Evolutionary conservation across 495 filamentous ascomycete species (phyloP).

Genomic region (Beverwykella pulmonaria): DNA sequence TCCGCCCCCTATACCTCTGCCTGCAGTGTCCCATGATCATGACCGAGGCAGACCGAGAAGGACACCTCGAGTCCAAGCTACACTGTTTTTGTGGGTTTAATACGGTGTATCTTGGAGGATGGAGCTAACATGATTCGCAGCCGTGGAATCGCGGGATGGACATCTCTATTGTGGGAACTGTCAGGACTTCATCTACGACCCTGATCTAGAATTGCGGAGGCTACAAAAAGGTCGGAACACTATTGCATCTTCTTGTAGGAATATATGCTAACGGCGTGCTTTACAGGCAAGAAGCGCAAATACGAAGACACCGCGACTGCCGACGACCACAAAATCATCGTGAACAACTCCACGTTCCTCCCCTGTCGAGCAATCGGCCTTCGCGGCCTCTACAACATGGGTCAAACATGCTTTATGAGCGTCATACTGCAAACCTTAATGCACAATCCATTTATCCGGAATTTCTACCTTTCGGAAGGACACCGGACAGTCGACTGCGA

Average conservation of each 20-base stretch:
- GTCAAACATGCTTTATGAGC: conserved; percentile 91
- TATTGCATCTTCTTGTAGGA: background rate
- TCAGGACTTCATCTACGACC: conserved; percentile 84
- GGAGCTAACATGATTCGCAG: conserved; percentile 48
- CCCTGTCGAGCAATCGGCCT: conserved; percentile 74
- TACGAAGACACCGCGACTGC: conserved; percentile 59
- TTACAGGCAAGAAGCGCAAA: conserved; percentile 57
- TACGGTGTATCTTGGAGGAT: conserved; percentile 27
- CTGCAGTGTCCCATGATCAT: conserved; percentile 66
- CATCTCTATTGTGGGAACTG: conserved; percentile 82
- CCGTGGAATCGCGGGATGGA: conserved; percentile 79
- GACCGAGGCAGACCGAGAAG: conserved; percentile 57
- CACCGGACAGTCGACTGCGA: conserved; percentile 73
- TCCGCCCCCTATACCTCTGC: conserved; percentile 64
- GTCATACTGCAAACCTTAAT: conserved; percentile 85
- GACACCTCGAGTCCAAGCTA: conserved; percentile 59
- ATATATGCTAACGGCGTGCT: background rate
- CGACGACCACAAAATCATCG: conserved; percentile 63
- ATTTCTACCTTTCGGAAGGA: conserved; percentile 83
- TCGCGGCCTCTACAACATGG: conserved; percentile 91
- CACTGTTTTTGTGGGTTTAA: conserved; percentile 64
- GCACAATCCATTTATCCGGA: conserved; percentile 83
- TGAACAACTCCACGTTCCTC: conserved; percentile 60
- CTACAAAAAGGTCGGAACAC: conserved; percentile 52
- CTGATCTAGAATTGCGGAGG: conserved; percentile 72